A percentile compares a stretch with the other conserved stretches of the same genome.
These are phyloP conservation scores for Ceratocystis eucalypticola DNA, from an alignment of 2,329 filamentous ascomycete species.

Conservation along the genomic window DNA sequence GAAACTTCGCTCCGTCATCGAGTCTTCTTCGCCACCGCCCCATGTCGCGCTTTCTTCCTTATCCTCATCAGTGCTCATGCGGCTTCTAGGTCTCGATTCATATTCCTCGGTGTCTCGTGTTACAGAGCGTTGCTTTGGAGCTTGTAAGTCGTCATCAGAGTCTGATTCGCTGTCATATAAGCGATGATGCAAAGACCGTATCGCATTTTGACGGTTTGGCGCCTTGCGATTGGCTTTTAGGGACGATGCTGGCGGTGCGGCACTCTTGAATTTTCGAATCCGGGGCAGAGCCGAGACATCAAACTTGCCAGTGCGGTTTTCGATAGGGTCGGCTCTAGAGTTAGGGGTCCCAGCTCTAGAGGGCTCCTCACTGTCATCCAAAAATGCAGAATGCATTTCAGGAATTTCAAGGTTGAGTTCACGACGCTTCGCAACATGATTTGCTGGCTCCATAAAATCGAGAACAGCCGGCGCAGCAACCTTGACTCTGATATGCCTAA, in stretches of 20 bases:
- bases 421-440: constrained; percentile 65
- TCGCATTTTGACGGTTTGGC: constrained; percentile 44
- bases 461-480: constrained; percentile 71
- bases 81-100: constrained; percentile 69
- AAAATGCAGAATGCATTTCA: constrained; percentile 22
- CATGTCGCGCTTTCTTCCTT: constrained; percentile 38
- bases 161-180: constrained; percentile 47
- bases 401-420: constrained; percentile 58
- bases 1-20: constrained; percentile 60
- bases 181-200: constrained; percentile 66
- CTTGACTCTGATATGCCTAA: constrained; percentile 77
- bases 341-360: constrained; percentile 53
- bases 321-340: constrained; percentile 45
- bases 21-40: constrained; percentile 45
- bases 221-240: constrained; percentile 34
- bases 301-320: constrained; percentile 45
- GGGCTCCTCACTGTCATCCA: constrained; percentile 38
- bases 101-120: constrained; percentile 71
- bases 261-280: constrained; percentile 54
- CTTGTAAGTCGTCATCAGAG: constrained; percentile 67
- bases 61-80: constrained; percentile 50
- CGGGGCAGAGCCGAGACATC: constrained; percentile 52
- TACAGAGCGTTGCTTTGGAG: constrained; percentile 37
- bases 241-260: constrained; percentile 32
- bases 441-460: constrained; percentile 67